Percentiles rank a stretch among this genome's conserved stretches.
phyloP scores from a whole-genome alignment of 2,329 filamentous ascomycete species.

The Fulvia fulva region DNA sequence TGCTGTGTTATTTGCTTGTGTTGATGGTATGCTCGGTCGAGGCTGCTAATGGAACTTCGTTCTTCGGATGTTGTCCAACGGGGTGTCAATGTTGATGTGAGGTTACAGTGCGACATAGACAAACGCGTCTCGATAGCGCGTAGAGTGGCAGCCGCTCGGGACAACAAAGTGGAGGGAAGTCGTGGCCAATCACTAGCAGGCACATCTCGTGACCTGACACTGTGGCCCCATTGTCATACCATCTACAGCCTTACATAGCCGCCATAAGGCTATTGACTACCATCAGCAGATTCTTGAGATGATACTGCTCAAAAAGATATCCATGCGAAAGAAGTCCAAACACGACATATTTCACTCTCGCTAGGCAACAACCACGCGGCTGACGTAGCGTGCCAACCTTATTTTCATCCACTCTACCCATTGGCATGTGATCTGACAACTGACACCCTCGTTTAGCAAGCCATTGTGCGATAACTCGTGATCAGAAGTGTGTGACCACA shows the following conservation, averaged over 20 bases:
- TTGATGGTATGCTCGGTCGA: not conserved
- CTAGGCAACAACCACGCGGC: not conserved
- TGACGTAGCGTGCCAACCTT: not conserved
- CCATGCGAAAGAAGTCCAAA: not conserved
- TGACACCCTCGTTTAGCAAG: not conserved
- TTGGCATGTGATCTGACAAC: slow-evolving; percentile 1
- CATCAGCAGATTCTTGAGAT: not conserved
- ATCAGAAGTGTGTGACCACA: not conserved
- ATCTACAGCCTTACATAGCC: not conserved
- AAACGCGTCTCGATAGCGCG: not conserved
- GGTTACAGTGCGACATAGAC: not conserved
- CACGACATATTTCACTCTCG: not conserved
- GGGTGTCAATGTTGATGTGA: not conserved
- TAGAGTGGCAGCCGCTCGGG: not conserved
- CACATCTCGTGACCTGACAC: not conserved
- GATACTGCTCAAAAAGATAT: not conserved
- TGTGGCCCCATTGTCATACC: not conserved
- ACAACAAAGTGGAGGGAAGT: not conserved
- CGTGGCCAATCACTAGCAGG: not conserved
- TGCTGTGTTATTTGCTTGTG: slow-evolving; percentile 3
- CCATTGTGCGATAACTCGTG: not conserved
- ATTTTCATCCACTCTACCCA: not conserved
- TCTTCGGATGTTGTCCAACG: not conserved
- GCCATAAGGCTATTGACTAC: not conserved
- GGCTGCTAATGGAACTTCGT: not conserved